These are phyloP conservation scores for Grosmannia penicillata DNA, from an alignment of 2,329 filamentous ascomycete genomes.

Conservation along the genomic window DNA sequence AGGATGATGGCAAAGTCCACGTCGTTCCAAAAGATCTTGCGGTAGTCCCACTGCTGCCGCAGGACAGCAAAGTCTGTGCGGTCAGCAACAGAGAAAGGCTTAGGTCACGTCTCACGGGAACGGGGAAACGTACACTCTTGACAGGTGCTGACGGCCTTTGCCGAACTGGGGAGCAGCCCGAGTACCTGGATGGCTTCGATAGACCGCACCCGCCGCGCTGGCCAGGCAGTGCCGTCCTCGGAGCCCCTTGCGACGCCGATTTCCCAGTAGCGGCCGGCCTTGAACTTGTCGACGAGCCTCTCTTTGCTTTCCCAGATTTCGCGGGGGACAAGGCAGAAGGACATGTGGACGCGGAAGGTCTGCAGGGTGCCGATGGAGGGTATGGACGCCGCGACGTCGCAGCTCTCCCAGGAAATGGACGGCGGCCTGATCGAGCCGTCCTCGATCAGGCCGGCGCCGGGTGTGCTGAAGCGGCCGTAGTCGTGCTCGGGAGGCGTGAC, in stretches of 20 bases:
- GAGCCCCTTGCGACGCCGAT: neutral
- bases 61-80: neutral
- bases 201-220: neutral
- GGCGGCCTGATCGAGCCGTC: neutral
- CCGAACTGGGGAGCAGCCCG: neutral
- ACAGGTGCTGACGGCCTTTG: neutral
- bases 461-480: neutral
- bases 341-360: neutral
- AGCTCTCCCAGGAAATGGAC: neutral
- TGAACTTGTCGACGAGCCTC: neutral
- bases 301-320: neutral
- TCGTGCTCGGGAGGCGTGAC: neutral
- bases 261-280: neutral
- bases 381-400: neutral
- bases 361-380: neutral
- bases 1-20: neutral
- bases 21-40: neutral
- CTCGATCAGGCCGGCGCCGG: neutral
- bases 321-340: neutral
- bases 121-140: neutral
- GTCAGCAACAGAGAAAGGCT: neutral
- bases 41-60: neutral
- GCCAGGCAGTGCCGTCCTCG: neutral
- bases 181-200: neutral
- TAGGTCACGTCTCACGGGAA: too few species aligned